Evolutionary conservation across 495 filamentous ascomycete species (phyloP), one percentile per base, ranked within the genome.

Genomic region (Talaromyces adpressus): DNA sequence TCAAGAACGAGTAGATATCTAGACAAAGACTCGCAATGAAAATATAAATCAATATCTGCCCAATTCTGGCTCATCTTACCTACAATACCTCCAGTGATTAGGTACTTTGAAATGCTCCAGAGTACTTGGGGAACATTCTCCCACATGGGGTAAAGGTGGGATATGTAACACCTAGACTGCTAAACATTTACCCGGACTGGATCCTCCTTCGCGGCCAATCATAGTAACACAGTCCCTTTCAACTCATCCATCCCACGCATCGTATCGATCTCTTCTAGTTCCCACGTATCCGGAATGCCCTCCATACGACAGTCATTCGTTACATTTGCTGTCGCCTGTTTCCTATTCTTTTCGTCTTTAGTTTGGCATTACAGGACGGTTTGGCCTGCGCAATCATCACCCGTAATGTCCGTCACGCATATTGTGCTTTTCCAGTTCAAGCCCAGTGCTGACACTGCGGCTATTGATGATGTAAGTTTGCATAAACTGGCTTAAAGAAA

Each of bases 381-480:
- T 12, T 18, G 22, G 20, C 47, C n/a, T 62, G 49, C 60, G 30
- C 41, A 32, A 7, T 14, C 41, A 53, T 18, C 32, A 59, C 25
- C 20, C 64, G 75, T 65, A 11, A 85, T 85, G 83, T 63, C 74
- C 9, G 79, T 88, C 64, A 80, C 79, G 14, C 86, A 88, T 62
- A 78, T 86, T 18, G 85, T 87, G 11, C 74, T 88, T 2, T 85
- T 89, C 69, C 76, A 82, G 62, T 86, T 87, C 77, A 87, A 87
- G 67, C 41, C 78, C 4, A 77, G 72, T 5, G 65, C 71, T 6
- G 64, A 62, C 20, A 39, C 72, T 14, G 74, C 78, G 12, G 69
- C 70, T n/a, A 69, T 87, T 9, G 69, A 80, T 6, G 77, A 80
- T 62, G 85, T 87, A 74, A 62, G 78, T 72, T 20, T 27, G 12